phyloP scores from a whole-genome alignment of 2,329 filamentous ascomycete genomes.

The Xylariomycetidae sp. region DNA sequence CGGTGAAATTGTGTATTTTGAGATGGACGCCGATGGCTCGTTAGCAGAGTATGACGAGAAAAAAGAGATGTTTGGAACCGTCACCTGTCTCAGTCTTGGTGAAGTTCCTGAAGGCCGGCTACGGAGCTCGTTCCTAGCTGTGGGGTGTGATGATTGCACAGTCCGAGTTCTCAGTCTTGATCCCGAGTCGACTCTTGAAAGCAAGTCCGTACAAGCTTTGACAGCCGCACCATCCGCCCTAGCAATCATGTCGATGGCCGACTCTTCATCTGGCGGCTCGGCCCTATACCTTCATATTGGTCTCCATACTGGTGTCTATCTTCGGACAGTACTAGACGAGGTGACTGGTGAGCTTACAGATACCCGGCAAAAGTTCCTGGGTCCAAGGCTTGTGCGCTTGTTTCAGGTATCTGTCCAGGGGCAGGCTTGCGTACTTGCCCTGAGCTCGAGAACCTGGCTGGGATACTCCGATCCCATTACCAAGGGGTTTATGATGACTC shows the following conservation, averaged over 20 bases:
- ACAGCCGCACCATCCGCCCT: constrained; percentile 86
- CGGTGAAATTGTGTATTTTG: constrained; percentile 96
- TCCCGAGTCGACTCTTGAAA: constrained; percentile 84
- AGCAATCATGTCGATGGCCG: constrained; percentile 91
- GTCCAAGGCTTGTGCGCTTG: constrained; percentile 82
- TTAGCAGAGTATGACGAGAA: constrained; percentile 93
- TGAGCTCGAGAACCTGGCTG: constrained; percentile 94
- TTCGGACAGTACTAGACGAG: constrained; percentile 91
- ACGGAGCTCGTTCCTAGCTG: constrained; percentile 87
- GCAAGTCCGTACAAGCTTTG: constrained; percentile 89
- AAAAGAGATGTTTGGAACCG: constrained; percentile 90
- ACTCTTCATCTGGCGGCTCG: constrained; percentile 82
- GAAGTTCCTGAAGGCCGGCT: constrained; percentile 86
- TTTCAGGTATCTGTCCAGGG: constrained; percentile 87
- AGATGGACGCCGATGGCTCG: constrained; percentile 88
- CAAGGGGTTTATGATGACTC: constrained; percentile 86
- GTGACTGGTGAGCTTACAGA: constrained; percentile 93
- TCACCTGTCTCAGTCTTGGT: constrained; percentile 90
- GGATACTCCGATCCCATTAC: constrained; percentile 87
- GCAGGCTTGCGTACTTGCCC: constrained; percentile 77
- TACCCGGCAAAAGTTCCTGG: constrained; percentile 89
- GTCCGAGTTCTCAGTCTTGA: constrained; percentile 89
- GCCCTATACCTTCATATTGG: constrained; percentile 96
- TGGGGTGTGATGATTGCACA: constrained; percentile 94
- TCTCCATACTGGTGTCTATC: constrained; percentile 89